Evolutionary conservation across 2,329 filamentous ascomycete species (phyloP), one percentile per base, ranked within the genome.

Genomic region (Seiridium unicorne): DNA sequence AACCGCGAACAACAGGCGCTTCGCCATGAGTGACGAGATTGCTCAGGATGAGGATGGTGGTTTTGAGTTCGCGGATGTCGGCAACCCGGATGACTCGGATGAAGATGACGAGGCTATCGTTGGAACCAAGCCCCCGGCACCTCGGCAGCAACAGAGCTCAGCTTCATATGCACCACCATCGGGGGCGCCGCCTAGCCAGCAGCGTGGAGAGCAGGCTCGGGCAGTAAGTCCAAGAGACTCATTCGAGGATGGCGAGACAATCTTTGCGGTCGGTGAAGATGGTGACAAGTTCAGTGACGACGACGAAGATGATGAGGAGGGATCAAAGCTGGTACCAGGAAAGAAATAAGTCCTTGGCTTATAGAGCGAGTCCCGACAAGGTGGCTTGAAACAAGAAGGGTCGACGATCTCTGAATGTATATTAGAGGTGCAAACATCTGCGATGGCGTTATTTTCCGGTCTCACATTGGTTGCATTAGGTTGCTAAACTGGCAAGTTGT

Each of bases 11-110:
- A 99, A 99, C 78, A 86, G 93, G 68, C 87, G 95, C 60, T 99
- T 99, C 70, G 95, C 95, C 63, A 99, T 99, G 95, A 96, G 92
- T 78, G 95, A 99, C 71, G 95, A 99, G 85, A 89, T 99, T 71
- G 94, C 95, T 3, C 95, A 98, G 84, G 95, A 99, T 69, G 95
- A 99, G 68, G 94, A 98, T 71, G 95, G 95, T 42, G 85, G 82
- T 51, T 99, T 99, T 73, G 95, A 98, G 72, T 96, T 99, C 72
- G 91, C 91, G 54, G 95, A 95, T 60, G 90, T 99, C 63, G 92
- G 92, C 56, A 91, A 92, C 55, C 84, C 85, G 3, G 87, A 87
- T 57, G 84, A 87, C 63, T 86, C 82, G 55, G 83, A 86, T 59
- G 78, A 86, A 42, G 82, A 84, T 61, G 85, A 89, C 69, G 83